Evolutionary conservation across 805 yeast genomes (phyloP).

Genomic region (Zygoascus bituminiphila): DNA sequence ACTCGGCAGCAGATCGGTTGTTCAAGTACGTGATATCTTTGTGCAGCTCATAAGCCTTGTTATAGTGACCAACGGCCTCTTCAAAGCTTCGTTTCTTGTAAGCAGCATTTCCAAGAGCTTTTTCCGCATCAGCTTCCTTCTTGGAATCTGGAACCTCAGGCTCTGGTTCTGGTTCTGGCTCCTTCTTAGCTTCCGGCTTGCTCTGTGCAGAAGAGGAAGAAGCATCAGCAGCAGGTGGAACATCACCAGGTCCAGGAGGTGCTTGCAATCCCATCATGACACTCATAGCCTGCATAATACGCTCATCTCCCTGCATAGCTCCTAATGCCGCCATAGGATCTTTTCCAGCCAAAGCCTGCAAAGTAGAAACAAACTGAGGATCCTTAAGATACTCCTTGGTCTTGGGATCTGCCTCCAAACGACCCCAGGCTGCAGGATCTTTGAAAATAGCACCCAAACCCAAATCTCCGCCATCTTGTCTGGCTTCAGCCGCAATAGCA

Average conservation of each 20-base stretch:
- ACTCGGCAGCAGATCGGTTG: conserved; percentile 97
- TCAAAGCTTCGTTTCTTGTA: conserved; percentile 86
- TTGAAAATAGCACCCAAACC: conserved; percentile 72
- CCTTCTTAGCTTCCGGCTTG: conserved; percentile 10
- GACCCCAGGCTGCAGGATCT: conserved; percentile 71
- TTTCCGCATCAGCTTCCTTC: conserved; percentile 41
- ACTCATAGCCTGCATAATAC: conserved; percentile 83
- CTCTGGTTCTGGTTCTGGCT: conserved; percentile 21
- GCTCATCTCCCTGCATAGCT: conserved; percentile 68
- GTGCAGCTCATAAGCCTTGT: conserved; percentile 73
- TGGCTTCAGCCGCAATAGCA: conserved; percentile 44
- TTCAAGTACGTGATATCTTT: conserved; percentile 89
- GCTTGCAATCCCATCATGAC: conserved; percentile 56
- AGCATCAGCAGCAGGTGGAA: conserved; percentile 17
- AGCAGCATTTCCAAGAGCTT: conserved; percentile 76
- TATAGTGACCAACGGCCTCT: conserved; percentile 81
- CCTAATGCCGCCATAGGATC: conserved; percentile 71
- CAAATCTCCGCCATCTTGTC: conserved; percentile 41
- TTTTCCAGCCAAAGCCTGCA: conserved; percentile 36
- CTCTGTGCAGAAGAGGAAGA: not conserved
- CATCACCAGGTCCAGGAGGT: conserved; percentile 7
- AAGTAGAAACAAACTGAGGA: conserved; percentile 69
- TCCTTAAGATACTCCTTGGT: conserved; percentile 83
- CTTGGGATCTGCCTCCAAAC: conserved; percentile 74
- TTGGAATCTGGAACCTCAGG: conserved; percentile 26